Evolutionary conservation across 2,329 filamentous ascomycete genomes (phyloP), one percentile per base, ranked within the genome.

Genomic region (Rhinocladiella similis): DNA sequence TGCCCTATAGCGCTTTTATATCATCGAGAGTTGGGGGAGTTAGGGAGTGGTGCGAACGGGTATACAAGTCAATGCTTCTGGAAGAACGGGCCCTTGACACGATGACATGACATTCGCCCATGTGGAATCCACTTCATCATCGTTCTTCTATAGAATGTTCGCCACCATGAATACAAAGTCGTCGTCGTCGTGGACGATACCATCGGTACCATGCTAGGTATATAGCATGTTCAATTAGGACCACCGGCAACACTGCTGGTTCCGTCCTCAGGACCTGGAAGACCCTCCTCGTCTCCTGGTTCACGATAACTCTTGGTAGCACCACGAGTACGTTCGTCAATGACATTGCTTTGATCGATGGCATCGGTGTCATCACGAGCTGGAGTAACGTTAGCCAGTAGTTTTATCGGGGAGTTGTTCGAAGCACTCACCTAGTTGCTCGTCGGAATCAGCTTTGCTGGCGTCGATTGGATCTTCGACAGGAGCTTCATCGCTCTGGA

Each of bases 201-300:
- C 29, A 33, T 9, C 2, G 7, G 10, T 10, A 9, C 29, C 6
- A 27, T 4, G 4, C 25, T 7, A 27, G 4, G 25, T 3, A 7
- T 27, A 27, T 27, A n/a, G n/a, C n/a, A 3, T 33, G 6, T 10
- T 33, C 29, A 33, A 12, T 33, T 33, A 9, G 29, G 29, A 33
- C 29, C 29, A 9, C 53, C 53, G 42, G 57, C 39, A 10, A 60
- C 54, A 33, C 13, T 12, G 36, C 57, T 60, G 22, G 47, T 56
- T 10, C 60, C 60, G 53, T 62, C 60, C 5, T 62, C 51, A 10
- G 54, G 55, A n/a, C 65, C 68, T n/a, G 72, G 66, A 48, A 77
- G 62, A 14, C 73, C 74, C 68, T 80, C 79, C 53, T 80, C 77
- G 61, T 81, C 79, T 27, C 76, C 75, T n/a, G 78, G 79, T 72